These are phyloP conservation scores for Penicillium sp. DNA, from an alignment of 2,329 filamentous ascomycete species.

Conservation along the genomic window DNA sequence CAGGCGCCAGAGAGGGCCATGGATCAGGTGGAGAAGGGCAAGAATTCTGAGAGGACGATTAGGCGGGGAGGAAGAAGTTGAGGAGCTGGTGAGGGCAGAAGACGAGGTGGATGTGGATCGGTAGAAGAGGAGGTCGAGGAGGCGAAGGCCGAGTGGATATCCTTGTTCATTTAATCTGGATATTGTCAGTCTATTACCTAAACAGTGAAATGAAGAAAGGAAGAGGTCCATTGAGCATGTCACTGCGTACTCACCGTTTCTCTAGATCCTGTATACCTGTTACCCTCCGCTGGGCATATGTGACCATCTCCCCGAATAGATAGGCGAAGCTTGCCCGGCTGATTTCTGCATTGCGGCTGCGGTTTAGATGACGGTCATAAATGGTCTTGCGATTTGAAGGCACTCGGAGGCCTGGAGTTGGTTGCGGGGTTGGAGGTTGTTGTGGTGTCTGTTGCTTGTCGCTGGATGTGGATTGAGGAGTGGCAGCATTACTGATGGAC, in stretches of 20 bases:
- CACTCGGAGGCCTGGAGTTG: conserved; percentile 63
- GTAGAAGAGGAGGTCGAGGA: conserved; percentile 91
- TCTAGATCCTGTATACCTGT: conserved; percentile 92
- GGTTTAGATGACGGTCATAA: conserved; percentile 91
- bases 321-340: conserved; percentile 94
- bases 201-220: background rate
- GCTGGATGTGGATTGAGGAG: conserved; percentile 16
- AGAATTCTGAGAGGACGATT: conserved; percentile 82
- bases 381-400: conserved; percentile 95
- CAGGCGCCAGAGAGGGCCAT: conserved; percentile 83
- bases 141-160: conserved; percentile 86
- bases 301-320: conserved; percentile 93
- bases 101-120: conserved; percentile 72
- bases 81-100: conserved; percentile 78
- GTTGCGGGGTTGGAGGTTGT: conserved; percentile 46
- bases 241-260: conserved; percentile 58
- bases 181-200: background rate
- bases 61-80: conserved; percentile 61
- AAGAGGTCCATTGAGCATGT: background rate
- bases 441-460: conserved; percentile 26
- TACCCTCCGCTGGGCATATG: conserved; percentile 83
- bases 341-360: conserved; percentile 78
- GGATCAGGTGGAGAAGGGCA: conserved; percentile 88
- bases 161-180: conserved; percentile 78
- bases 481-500: conserved; percentile 27